These are phyloP conservation scores for Annulohypoxylon moriforme DNA, from an alignment of 495 filamentous ascomycete genomes.

Conservation along the genomic window DNA sequence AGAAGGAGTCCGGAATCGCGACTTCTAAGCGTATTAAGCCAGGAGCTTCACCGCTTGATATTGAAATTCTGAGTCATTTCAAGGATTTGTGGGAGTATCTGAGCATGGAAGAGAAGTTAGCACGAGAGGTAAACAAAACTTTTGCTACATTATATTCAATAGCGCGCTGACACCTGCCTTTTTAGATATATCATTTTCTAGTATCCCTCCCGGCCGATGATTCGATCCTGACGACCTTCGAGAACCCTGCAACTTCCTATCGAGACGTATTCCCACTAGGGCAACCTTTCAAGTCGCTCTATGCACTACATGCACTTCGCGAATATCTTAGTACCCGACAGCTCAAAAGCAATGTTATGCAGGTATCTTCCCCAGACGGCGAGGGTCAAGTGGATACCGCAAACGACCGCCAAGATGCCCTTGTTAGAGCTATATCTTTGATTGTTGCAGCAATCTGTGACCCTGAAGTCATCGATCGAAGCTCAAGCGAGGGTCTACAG, in stretches of 20 bases:
- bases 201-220: constrained; percentile 77
- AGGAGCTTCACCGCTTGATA: constrained; percentile 69
- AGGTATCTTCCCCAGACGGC: constrained; percentile 53
- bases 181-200: constrained; percentile 80
- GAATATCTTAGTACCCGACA: constrained; percentile 54
- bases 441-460: constrained; percentile 61
- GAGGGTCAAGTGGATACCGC: constrained; percentile 30
- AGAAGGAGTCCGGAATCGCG: constrained; percentile 53
- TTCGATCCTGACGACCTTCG: constrained; percentile 67
- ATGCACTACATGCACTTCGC: constrained; percentile 74
- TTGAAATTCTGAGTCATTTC: constrained; percentile 85
- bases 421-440: constrained; percentile 56
- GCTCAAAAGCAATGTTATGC: constrained; percentile 47
- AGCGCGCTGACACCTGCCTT: constrained; percentile 42
- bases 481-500: constrained; percentile 52
- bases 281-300: constrained; percentile 78
- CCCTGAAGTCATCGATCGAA: constrained; percentile 52
- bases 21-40: constrained; percentile 49
- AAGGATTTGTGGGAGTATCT: constrained; percentile 86
- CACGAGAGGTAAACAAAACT: constrained; percentile 66
- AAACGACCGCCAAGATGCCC: constrained; percentile 40
- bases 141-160: not conserved
- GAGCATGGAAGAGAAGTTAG: constrained; percentile 76
- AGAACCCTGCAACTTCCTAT: constrained; percentile 63
- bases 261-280: constrained; percentile 72